Evolutionary conservation across 1,284 basidiomycete species (phyloP), one percentile per base, ranked within the genome.

Genomic region (Coniferiporia sulphurascens): DNA sequence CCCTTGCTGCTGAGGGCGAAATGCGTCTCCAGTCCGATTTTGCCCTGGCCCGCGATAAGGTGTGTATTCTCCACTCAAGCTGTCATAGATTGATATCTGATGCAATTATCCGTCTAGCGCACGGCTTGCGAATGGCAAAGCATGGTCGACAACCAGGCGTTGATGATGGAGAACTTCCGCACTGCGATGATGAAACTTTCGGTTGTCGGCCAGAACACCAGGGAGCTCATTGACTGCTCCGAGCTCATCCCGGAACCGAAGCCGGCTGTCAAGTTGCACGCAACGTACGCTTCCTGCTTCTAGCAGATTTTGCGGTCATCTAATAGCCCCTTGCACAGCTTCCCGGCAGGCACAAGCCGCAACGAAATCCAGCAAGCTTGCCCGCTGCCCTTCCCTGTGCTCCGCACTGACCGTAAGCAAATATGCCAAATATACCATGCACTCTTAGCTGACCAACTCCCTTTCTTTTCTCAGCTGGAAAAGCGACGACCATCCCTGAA

Each of bases 181-280:
- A 64, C 64, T 27, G 72, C 68, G 35, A 69, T 72, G 66, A 61
- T 62, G 52, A 71, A 71, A 67, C 68, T 74, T 50, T 54, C 69
- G 6, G 59, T 71, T 54, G 65, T 72, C 65, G 71, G 72, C 19
- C 68, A 71, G 58, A 58, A 70, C 66, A 55, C 55, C 12, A 49
- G 44, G 13, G 32, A 53, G 15, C 51, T 63, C 15, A 32, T 61
- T 38, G 63, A 64, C 56, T 64, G 63, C 49, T 57, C 62, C 35
- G 59, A 64, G 34, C 50, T 61, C 52, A 58, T 63, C 17, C 48
- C 48, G 8, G 41, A 9, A 6, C 38, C 56, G 27, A 36, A 36
- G 8, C 46, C 51, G 17, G 12, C 50, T 52, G 41, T 21, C n/a
- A 53, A 53, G 13, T 22, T 15, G 34, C 49, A 52, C 17, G 43